A percentile compares a stretch with the other conserved stretches of the same genome.
These are phyloP conservation scores for Lasiodiplodia sp. DNA, from an alignment of 2,329 filamentous ascomycete genomes.

Conservation along the genomic window DNA sequence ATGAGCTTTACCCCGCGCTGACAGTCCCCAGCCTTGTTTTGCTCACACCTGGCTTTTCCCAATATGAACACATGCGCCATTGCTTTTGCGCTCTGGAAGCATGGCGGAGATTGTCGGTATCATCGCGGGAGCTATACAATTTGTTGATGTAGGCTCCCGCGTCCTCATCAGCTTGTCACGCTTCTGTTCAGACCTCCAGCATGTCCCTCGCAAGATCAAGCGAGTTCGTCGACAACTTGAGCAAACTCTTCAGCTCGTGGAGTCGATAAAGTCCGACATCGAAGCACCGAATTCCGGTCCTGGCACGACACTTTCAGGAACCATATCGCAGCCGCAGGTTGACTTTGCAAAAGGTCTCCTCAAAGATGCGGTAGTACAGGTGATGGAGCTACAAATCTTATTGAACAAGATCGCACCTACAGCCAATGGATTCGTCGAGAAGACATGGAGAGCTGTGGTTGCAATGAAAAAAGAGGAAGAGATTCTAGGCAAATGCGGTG, in stretches of 20 bases:
- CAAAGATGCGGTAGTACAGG: not conserved
- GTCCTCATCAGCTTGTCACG: slow-evolving; percentile 6
- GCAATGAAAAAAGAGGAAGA: slow-evolving; percentile 3
- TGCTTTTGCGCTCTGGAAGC: not conserved
- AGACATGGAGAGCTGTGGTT: not conserved
- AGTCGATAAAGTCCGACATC: not conserved
- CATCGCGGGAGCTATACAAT: not conserved
- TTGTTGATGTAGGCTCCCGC: not conserved
- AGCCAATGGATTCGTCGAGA: not conserved
- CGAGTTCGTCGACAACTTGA: not conserved
- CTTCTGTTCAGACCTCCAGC: not conserved
- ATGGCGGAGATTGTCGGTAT: slow-evolving; percentile 3
- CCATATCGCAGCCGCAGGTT: not conserved
- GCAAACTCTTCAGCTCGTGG: not conserved
- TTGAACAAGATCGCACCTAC: not conserved
- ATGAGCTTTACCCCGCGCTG: not conserved
- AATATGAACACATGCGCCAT: not conserved
- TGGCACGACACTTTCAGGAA: not conserved
- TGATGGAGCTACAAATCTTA: not conserved
- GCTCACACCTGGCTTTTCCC: no score
- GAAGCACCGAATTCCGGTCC: not conserved
- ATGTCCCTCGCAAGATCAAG: slow-evolving; percentile 6
- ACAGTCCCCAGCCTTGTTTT: not conserved
- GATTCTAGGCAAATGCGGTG: not conserved
- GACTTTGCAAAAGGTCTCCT: not conserved